These are phyloP conservation scores for Murraya koenigii DNA, from an alignment of 345 rosid genomes.

Conservation along the genomic window DNA sequence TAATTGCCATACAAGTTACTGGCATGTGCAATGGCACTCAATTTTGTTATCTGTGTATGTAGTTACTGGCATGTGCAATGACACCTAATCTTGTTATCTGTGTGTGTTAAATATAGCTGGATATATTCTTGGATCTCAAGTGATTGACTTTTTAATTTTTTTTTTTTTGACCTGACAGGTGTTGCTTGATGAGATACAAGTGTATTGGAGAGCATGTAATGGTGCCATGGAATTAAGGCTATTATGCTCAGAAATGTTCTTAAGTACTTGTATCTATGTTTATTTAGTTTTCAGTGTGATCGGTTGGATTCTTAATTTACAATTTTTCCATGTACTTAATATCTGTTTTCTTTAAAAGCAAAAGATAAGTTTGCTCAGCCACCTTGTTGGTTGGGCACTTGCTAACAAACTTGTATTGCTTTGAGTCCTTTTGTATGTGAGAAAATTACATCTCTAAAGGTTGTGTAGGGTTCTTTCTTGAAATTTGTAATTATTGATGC, in stretches of 20 bases:
- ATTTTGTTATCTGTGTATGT: too few relatives aligned
- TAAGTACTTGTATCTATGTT: conserved; percentile 4
- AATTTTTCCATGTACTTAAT: conserved; percentile 27
- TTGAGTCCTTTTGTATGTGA: not conserved
- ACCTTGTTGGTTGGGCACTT: conserved; percentile 9
- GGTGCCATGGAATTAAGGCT: conserved; percentile 9
- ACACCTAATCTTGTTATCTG: not conserved
- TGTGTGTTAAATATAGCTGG: not conserved
- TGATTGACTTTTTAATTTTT: too few relatives aligned
- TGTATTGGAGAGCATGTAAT: conserved; percentile 5
- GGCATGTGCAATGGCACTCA: too few relatives aligned
- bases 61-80: not conserved
- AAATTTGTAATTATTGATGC: too few relatives aligned
- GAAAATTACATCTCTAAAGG: not conserved
- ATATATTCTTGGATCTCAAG: conserved; percentile 7
- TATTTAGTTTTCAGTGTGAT: not conserved
- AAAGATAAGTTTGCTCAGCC: not conserved
- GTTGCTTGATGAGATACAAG: too few relatives aligned
- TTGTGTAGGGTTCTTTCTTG: not conserved
- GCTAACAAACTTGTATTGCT: conserved; percentile 9
- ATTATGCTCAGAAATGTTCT: conserved; percentile 1
- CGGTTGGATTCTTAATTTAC: conserved; percentile 10
- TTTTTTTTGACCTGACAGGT: too few relatives aligned
- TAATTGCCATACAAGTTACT: not conserved
- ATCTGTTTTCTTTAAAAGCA: not conserved